Base-by-base conservation (phyloP, 345 rosid species). In the Arabis hirsuta region DNA sequence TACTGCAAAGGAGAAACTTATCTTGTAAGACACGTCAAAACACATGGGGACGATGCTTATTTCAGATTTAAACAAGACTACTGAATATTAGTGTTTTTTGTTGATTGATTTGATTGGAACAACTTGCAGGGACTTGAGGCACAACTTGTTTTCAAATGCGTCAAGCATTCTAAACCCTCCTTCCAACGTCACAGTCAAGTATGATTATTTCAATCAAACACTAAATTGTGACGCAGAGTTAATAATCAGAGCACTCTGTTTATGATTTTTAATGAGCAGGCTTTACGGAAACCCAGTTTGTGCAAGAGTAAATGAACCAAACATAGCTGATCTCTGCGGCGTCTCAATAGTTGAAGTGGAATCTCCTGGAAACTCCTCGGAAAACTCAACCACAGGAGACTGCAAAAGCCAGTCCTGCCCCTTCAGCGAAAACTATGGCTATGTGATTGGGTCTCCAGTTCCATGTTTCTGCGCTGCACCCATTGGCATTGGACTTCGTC, bases 271-370 rank as follows among this genome's bases (percentile, higher is more conserved):
- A 51, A 54, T 80, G 36, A 27, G 51, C 55, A 88, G 96, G 87
- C 92, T 89, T 61, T 62, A 69, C 24, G 92, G 82, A 5, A 89
- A 89, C 66, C 88, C 88, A 16, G 65, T 87, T 22, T 89, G 92
- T 61, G 27, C 67, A 69, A 73, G 68, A 34, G 76, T 71, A 56
- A 81, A 79, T 48, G 81, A 45, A 29, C 72, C 59, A 4, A 78
- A 73, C 51, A 56, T 84, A 48, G 71, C 36, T 58, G 50, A 53
- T 7, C 82, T 83, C 55, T 88, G 94, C 53, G 82, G 83, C 12
- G 12, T 20, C n/a, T 64, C 57, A 38, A 54, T 9, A 0, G 38
- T 39, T 50, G 79, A 65, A 42, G 45, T 26, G 38, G 82, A 84
- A 64, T 50, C 76, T 62, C 76, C 76, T 22, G 73, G 68, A 61